These are phyloP conservation scores for Chaetothyriales sp. DNA, from an alignment of 2,329 filamentous ascomycete genomes.

Conservation along the genomic window DNA sequence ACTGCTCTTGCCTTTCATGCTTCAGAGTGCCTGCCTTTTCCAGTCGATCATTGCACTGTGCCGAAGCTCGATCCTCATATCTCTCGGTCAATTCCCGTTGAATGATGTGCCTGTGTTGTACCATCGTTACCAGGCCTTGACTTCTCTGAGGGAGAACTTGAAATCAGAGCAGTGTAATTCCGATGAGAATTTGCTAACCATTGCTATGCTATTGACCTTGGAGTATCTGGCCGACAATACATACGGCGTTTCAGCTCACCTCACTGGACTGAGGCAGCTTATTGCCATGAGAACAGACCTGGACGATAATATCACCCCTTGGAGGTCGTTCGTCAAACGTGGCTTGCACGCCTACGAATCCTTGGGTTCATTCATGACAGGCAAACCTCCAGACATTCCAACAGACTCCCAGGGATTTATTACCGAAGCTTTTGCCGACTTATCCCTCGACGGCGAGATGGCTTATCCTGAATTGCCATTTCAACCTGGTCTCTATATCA, in stretches of 20 bases:
- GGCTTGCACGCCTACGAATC: slow-evolving; percentile 12
- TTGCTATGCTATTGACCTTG: slow-evolving; percentile 15
- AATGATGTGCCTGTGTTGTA: slow-evolving; percentile 13
- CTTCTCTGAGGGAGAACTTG: slow-evolving; percentile 9
- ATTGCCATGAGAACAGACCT: slow-evolving; percentile 7
- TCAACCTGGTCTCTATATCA: slow-evolving; percentile 7
- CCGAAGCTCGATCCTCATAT: slow-evolving; percentile 13
- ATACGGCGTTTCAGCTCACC: slow-evolving; percentile 11
- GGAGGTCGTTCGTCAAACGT: slow-evolving; percentile 12
- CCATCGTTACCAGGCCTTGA: slow-evolving; percentile 14
- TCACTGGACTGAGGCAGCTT: slow-evolving; percentile 13
- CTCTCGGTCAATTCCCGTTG: slow-evolving; percentile 8
- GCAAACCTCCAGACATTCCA: slow-evolving; percentile 8
- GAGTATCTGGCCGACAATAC: slow-evolving; percentile 15
- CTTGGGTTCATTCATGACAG: slow-evolving; percentile 14
- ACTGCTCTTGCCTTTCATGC: slow-evolving; percentile 14
- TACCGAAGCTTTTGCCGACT: slow-evolving; percentile 10
- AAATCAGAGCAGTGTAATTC: slow-evolving; percentile 5
- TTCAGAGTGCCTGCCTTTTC: slow-evolving; percentile 12
- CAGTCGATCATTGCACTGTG: slow-evolving; percentile 16
- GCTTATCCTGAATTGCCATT: slow-evolving; percentile 14
- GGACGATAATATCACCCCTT: slow-evolving; percentile 3
- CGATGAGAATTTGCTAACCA: slow-evolving; percentile 11
- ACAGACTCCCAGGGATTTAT: slow-evolving; percentile 7
- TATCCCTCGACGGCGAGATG: slow-evolving; percentile 10